Conservation (phyloP, 2,329 filamentous ascomycete species). For the Ophiognomonia clavigignenti-juglandacearum region DNA sequence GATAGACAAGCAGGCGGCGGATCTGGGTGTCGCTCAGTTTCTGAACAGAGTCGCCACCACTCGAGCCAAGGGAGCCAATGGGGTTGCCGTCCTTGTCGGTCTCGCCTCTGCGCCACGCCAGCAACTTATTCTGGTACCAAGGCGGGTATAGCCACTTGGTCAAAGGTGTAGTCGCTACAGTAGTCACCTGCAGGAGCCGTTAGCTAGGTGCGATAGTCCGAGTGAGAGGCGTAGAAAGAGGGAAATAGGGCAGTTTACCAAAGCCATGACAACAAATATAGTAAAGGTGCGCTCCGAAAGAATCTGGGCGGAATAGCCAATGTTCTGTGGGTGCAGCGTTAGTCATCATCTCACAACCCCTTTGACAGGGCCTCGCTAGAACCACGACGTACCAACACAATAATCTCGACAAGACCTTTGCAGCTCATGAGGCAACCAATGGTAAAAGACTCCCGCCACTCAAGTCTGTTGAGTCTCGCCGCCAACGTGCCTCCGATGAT, state of each 20-base stretch:
- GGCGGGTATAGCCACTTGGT: constrained; percentile 70
- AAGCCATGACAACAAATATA: constrained; percentile 91
- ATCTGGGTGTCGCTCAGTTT: constrained; percentile 38
- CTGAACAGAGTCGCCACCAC: constrained; percentile 21
- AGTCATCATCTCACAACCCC: constrained; percentile 2
- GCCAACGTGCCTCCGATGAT: constrained; percentile 78
- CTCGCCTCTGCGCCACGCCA: constrained; percentile 67
- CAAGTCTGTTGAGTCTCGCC: constrained; percentile 67
- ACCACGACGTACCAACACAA: constrained; percentile 69
- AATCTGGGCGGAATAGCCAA: constrained; percentile 79
- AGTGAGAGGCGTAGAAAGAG: too few species aligned
- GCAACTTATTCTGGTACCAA: constrained; percentile 48
- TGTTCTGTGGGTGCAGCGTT: constrained; percentile 38
- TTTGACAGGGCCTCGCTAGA: not conserved
- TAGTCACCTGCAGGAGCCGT: constrained; percentile 51
- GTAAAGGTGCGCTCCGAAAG: constrained; percentile 79
- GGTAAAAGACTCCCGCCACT: constrained; percentile 86
- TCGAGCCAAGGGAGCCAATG: constrained; percentile 27
- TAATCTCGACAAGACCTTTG: constrained; percentile 90
- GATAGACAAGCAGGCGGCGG: constrained; percentile 69
- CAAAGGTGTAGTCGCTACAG: constrained; percentile 76
- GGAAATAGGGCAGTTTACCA: too few species aligned
- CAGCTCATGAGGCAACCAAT: constrained; percentile 94
- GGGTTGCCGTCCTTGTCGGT: constrained; percentile 72
- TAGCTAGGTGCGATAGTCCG: not conserved